Evolutionary conservation across 2,329 filamentous ascomycete genomes (phyloP), one percentile per base, ranked within the genome.

Genomic region (Penicillium sp.): DNA sequence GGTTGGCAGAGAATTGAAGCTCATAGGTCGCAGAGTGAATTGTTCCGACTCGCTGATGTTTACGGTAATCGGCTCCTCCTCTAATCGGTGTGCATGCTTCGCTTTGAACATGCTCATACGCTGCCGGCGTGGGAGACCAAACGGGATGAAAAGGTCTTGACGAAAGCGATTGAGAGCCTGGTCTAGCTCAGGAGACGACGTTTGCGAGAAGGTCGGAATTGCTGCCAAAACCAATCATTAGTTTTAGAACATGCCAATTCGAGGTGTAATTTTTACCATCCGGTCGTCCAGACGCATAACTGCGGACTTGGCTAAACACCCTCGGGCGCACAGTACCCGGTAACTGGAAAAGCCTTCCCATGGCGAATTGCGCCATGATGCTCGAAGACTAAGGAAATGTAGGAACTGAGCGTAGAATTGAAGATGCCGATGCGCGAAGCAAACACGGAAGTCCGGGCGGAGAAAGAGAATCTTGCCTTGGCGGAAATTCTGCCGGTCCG

Each of bases 121-220:
- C 39, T 70, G 67, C 28, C 56, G 56, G 4, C 51, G 41, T 23
- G 54, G 50, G 3, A 71, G 59, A 25, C 60, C 59, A 32, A 56
- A 57, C 17, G 68, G 68, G 20, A 69, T 64, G 51, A 71, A 70
- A 33, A 70, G 55, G 27, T 64, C 60, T 43, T 69, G 50, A 46
- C 68, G 67, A 52, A 66, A 68, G 41, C 55, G 56, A 17, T 57
- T 48, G 20, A 71, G 59, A 32, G 64, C 53, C 29, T 60, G 47
- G 46, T 69, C 60, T 39, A 70, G 55, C 48, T 69, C 61, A 32
- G 61, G 46, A 17, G 64, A 66, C 11, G 59, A 57, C 32, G 65
- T 65, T 10, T 60, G 56, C 18, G 50, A 48, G 48, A 70, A 70
- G 4, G 52, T 55, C 8, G 67, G 67, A 26, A 70, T 55, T 23